Evolutionary conservation across 352 stramenopile species (phyloP).

Genomic region (Thraustochytrium sp.): DNA sequence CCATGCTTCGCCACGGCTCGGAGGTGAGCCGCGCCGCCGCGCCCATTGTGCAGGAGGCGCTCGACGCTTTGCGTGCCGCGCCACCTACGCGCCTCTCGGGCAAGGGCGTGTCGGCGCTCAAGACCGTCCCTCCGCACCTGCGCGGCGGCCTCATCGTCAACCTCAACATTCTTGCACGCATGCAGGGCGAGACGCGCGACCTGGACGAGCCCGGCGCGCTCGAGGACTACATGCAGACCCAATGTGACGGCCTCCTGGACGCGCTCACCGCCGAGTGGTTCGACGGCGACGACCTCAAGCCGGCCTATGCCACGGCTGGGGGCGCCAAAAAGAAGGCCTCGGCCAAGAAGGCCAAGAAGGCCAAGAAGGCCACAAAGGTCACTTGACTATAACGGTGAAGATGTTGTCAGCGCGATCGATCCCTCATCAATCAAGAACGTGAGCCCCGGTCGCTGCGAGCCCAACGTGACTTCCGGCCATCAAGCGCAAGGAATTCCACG

Average conservation of each 20-base stretch:
- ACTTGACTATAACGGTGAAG: no score
- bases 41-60: neutral
- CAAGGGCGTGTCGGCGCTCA: neutral
- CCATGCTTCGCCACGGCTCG: neutral
- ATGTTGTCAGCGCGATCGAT: no score
- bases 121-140: neutral
- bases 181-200: neutral
- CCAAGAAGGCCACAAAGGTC: neutral
- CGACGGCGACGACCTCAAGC: neutral
- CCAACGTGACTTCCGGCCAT: no score
- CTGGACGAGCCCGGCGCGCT: neutral
- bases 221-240: neutral
- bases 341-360: no score
- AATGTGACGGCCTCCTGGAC: neutral
- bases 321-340: neutral
- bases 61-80: neutral
- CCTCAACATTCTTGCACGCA: neutral
- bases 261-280: slow-evolving; percentile 1
- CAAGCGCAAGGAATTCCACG: no score
- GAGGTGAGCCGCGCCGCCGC: neutral
- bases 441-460: no score
- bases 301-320: neutral
- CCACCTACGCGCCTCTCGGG: neutral
- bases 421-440: no score
- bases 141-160: neutral